Percentiles rank a stretch among this genome's conserved stretches.
Conservation (phyloP, 1,139 yeast genomes). For the Blastobotrys serpentis region DNA sequence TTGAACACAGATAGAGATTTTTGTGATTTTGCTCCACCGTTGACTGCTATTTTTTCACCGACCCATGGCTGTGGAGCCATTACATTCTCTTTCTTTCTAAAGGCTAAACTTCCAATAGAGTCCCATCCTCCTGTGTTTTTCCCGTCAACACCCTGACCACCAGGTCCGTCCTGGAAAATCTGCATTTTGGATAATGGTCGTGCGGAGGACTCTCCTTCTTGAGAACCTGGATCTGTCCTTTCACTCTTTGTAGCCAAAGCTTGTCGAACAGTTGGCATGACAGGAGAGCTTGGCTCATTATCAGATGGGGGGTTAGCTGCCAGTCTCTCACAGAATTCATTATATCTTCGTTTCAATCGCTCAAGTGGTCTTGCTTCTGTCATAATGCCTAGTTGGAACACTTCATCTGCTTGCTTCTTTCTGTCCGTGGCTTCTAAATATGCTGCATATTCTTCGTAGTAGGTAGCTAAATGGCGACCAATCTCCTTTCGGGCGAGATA, state of each 20-base stretch:
- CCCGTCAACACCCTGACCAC: constrained; percentile 3
- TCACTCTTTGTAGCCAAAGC: constrained; percentile 26
- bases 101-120: constrained; percentile 51
- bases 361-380: constrained; percentile 61
- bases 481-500: constrained; percentile 74
- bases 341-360: constrained; percentile 52
- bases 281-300: constrained; percentile 40
- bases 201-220: not conserved
- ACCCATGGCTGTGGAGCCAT: constrained; percentile 61
- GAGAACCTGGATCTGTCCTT: not conserved
- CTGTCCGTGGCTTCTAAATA: constrained; percentile 56
- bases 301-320: constrained; percentile 32
- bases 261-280: constrained; percentile 29
- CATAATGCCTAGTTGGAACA: constrained; percentile 61
- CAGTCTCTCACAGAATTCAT: constrained; percentile 48
- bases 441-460: constrained; percentile 78
- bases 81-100: constrained; percentile 64
- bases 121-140: constrained; percentile 44
- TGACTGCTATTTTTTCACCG: constrained; percentile 57
- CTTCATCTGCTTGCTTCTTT: constrained; percentile 58
- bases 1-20: constrained; percentile 46
- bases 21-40: constrained; percentile 27
- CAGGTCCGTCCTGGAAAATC: constrained; percentile 30
- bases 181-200: constrained; percentile 25
- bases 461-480: constrained; percentile 65